Base-by-base conservation (phyloP, 78 protist genomes). In the Dictyostelium capitatum region DNA sequence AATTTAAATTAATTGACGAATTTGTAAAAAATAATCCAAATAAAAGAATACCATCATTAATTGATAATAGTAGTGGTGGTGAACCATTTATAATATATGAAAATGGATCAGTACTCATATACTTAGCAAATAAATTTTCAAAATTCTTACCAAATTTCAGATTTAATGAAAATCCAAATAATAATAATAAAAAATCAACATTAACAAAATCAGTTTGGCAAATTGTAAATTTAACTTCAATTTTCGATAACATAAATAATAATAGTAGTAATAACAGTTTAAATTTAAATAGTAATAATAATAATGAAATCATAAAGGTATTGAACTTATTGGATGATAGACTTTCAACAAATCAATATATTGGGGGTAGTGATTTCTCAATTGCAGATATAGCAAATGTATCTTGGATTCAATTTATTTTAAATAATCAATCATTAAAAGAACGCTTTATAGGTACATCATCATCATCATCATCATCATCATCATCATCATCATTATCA, bases 311-410 rank as follows among this genome's bases (percentile, higher is more conserved):
- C 12, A 90, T 79, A 83, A 74, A 97, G 3, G 80, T 98, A 73
- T 41, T 95, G 47, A 87, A 81, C 12, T 97, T 98, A 28, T 90
- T 98, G 57, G 95, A 98, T 51, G 46, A 23, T 30, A 95, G 80
- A 64, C 89, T 97, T 56, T 89, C 77, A 47, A 95, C 28, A 1
- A 90, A 74, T 12, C 62, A 70, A 48, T 98, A 92, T 90, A 64
- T 98, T 6, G 84, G 83, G 9, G 98, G 99, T 57, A 77, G 89
- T 6, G 95, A 85, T 79, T 95, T 90, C 64, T 89, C 98, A 37
- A 95, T 98, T 46, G 98, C 98, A 1, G 99, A 97, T 75, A 73
- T 73, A 43, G 50, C 53, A 11, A 46, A 37, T 73, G 19, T 37
- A 11, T 51, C n/a, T n/a, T 73, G 79, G 79, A 7, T 47, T n/a